These are phyloP conservation scores for Wallacemonas sp. DNA, from an alignment of 208 protist genomes.

Conservation along the genomic window DNA sequence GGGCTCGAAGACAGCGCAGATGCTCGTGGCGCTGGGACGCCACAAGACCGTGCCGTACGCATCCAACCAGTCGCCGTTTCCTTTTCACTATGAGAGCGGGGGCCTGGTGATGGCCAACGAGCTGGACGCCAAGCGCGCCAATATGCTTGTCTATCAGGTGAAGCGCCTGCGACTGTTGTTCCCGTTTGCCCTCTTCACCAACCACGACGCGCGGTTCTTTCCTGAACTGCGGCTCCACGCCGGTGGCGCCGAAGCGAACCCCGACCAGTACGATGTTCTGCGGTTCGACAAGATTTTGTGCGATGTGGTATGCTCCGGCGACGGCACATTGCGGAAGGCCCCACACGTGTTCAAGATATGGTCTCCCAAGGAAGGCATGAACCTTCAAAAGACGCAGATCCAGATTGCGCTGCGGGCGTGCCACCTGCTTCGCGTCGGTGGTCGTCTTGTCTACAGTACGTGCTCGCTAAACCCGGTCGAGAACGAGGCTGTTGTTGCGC, in stretches of 20 bases:
- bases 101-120: conserved; percentile 89
- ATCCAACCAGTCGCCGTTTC: conserved; percentile 70
- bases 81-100: conserved; percentile 70
- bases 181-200: conserved; percentile 88
- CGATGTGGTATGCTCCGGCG: conserved; percentile 95
- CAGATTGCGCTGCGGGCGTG: conserved; percentile 78
- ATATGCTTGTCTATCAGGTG: conserved; percentile 87
- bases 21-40: conserved; percentile 80
- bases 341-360: conserved; percentile 85
- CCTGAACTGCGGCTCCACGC: conserved; percentile 42
- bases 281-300: conserved; percentile 91
- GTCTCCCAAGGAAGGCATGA: conserved; percentile 68
- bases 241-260: conserved; percentile 8
- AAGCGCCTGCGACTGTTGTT: conserved; percentile 84
- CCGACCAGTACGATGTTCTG: conserved; percentile 69
- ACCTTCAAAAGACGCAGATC: conserved; percentile 83
- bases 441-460: conserved; percentile 95
- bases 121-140: conserved; percentile 77
- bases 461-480: conserved; percentile 97
- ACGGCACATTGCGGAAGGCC: conserved; percentile 91
- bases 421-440: conserved; percentile 74
- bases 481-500: conserved; percentile 95
- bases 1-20: conserved; percentile 89
- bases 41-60: conserved; percentile 48
- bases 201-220: conserved; percentile 88